Evolutionary conservation across 768 basidiomycete species (phyloP).

Genomic region (Mycena pura): DNA sequence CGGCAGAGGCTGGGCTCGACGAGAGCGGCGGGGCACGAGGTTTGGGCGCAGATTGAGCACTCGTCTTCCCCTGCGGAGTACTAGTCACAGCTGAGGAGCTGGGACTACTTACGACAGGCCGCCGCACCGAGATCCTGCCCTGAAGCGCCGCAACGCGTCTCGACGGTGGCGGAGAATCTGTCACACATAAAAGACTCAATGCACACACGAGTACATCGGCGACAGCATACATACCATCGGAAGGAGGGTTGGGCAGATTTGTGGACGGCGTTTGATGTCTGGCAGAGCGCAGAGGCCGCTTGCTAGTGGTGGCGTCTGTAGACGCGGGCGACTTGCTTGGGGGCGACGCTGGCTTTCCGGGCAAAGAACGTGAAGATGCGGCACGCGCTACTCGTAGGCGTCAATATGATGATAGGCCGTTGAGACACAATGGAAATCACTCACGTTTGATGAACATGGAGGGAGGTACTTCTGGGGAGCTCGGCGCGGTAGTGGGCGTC

Average conservation of each 20-base stretch:
- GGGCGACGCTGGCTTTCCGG: not conserved
- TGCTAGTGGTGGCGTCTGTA: not conserved
- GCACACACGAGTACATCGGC: not conserved
- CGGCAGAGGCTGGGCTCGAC: not conserved
- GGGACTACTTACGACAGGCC: not conserved
- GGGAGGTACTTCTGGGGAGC: not conserved
- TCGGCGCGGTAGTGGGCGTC: not conserved
- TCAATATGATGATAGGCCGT: not conserved
- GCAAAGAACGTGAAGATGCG: not conserved
- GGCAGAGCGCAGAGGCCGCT: not conserved
- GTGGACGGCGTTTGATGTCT: not conserved
- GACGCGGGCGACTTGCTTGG: not conserved
- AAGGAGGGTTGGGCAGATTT: not conserved
- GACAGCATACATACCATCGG: not conserved
- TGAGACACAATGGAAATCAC: not conserved
- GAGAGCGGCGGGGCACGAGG: not conserved
- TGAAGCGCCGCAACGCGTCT: not conserved
- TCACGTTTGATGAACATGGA: constrained; percentile 10
- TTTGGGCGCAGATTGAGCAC: not conserved
- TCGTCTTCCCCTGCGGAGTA: not conserved
- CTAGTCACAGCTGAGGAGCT: not conserved
- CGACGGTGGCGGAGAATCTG: not conserved
- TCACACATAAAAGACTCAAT: not conserved
- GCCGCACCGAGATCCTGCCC: not conserved
- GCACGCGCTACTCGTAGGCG: not conserved